phyloP scores from a whole-genome alignment of 768 basidiomycete species.

The Tulasnella sp. region DNA sequence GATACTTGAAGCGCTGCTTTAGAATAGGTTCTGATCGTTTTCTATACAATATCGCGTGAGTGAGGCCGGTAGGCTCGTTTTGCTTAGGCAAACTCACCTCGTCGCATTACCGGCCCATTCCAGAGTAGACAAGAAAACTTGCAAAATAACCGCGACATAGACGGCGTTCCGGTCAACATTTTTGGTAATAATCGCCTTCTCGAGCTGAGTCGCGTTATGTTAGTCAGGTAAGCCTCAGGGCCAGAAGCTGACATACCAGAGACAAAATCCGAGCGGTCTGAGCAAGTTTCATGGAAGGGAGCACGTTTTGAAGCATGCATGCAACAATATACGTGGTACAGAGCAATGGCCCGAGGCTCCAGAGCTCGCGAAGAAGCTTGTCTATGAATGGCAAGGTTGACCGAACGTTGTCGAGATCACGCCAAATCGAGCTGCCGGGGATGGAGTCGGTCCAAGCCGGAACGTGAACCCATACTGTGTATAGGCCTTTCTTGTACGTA shows the following conservation, averaged over 20 bases:
- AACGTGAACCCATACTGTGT: constrained; percentile 2
- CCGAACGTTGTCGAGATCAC: neutral
- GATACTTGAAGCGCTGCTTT: neutral
- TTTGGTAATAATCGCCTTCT: neutral
- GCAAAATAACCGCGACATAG: neutral
- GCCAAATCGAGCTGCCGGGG: neutral
- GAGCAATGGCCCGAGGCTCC: neutral
- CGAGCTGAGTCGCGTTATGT: neutral
- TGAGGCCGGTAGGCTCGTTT: neutral
- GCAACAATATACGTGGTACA: neutral
- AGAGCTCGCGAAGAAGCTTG: neutral
- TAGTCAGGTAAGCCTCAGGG: neutral
- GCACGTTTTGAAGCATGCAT: neutral
- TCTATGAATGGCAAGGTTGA: neutral
- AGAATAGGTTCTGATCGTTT: neutral
- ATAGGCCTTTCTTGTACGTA: neutral
- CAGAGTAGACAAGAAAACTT: neutral
- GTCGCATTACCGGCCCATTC: neutral
- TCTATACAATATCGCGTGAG: neutral
- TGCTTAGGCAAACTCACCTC: neutral
- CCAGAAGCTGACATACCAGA: neutral
- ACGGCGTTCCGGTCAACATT: neutral
- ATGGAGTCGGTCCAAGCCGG: constrained; percentile 3
- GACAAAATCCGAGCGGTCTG: neutral
- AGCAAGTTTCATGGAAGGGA: neutral